Percentiles rank a stretch among this genome's conserved stretches.
phyloP scores from a whole-genome alignment of 2,329 filamentous ascomycete species.

The Purpureocillium lavendulum region DNA sequence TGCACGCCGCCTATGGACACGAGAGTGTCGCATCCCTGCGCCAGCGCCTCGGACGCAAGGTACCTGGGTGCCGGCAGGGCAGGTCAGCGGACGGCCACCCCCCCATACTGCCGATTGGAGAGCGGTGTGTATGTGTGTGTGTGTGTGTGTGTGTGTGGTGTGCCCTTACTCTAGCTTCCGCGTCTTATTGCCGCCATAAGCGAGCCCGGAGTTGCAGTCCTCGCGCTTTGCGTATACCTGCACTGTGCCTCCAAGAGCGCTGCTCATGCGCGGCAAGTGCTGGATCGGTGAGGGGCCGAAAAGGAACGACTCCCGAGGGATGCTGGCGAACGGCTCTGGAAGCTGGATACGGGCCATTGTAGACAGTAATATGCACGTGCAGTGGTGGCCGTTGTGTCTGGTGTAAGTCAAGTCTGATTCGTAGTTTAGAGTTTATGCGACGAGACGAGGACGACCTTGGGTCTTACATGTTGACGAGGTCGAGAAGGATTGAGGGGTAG shows the following conservation, averaged over 20 bases:
- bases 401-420: too few relatives aligned
- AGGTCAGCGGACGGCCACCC: neutral
- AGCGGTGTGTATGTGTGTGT: conserved; percentile 2
- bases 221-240: conserved; percentile 64
- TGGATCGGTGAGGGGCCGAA: conserved; percentile 65
- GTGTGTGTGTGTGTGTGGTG: too few relatives aligned
- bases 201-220: conserved; percentile 60
- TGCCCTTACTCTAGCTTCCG: conserved; percentile 55
- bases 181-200: conserved; percentile 62
- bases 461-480: too few relatives aligned
- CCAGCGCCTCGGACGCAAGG: conserved; percentile 53
- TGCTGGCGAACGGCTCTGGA: conserved; percentile 53
- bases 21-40: conserved; percentile 49
- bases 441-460: too few relatives aligned
- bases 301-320: conserved; percentile 52
- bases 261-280: conserved; percentile 54
- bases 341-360: conserved; percentile 20
- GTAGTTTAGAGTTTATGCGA: too few relatives aligned
- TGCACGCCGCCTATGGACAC: conserved; percentile 61
- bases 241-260: conserved; percentile 50
- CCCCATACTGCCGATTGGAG: too few relatives aligned
- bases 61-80: conserved; percentile 32
- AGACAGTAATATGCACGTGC: too few relatives aligned
- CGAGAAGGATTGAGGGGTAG: too few relatives aligned
- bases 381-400: too few relatives aligned